Evolutionary conservation across 2,329 filamentous ascomycete genomes (phyloP).

Genomic region (Penicillium sp.): DNA sequence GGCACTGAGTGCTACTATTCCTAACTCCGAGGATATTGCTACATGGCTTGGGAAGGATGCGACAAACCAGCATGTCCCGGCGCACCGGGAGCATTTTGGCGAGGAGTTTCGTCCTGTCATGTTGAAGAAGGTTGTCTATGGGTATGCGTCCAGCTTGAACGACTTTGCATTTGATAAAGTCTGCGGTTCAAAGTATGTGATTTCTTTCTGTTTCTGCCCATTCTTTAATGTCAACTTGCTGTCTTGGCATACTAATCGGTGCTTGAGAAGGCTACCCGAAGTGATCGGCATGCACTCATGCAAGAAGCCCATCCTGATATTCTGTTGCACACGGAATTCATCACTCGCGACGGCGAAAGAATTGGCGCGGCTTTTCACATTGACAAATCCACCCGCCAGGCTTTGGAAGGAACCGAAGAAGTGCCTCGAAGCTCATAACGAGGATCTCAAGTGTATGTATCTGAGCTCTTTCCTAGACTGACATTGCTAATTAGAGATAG

Average conservation of each 20-base stretch:
- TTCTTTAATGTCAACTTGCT: background rate
- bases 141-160: constrained; percentile 62
- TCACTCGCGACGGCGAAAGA: constrained; percentile 65
- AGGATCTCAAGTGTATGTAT: constrained; percentile 56
- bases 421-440: constrained; percentile 53
- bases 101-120: constrained; percentile 78
- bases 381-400: constrained; percentile 50
- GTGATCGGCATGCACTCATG: constrained; percentile 65
- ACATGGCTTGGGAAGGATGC: constrained; percentile 71
- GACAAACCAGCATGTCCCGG: constrained; percentile 59
- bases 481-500: constrained; percentile 27
- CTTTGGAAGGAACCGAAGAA: constrained; percentile 62
- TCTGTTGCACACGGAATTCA: constrained; percentile 74
- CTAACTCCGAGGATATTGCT: constrained; percentile 77
- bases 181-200: constrained; percentile 57
- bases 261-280: constrained; percentile 55
- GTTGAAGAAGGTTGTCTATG: constrained; percentile 72
- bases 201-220: too few species aligned
- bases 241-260: background rate
- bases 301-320: constrained; percentile 75
- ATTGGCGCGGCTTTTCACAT: constrained; percentile 64
- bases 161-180: constrained; percentile 74
- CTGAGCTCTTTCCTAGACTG: background rate
- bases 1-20: constrained; percentile 78
- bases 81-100: constrained; percentile 66